Percentiles rank a stretch among this genome's conserved stretches.
phyloP scores from a whole-genome alignment of 306 rosid species.

The Medicago ruthenica region DNA sequence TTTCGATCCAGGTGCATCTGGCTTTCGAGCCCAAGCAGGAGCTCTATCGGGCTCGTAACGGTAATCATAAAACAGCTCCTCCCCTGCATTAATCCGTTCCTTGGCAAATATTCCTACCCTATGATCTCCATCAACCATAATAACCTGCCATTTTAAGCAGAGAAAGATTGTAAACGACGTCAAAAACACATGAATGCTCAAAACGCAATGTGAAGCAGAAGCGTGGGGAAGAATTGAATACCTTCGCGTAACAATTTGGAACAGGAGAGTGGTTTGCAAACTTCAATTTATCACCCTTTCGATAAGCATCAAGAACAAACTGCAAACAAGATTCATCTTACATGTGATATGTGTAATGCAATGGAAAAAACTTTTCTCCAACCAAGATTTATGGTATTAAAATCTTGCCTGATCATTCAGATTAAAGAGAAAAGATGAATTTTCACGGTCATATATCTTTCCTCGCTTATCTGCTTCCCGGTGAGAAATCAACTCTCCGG shows the following conservation, averaged over 20 bases:
- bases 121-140: constrained; percentile 99
- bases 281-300: constrained; percentile 97
- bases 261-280: constrained; percentile 98
- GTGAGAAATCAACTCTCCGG: constrained; percentile 96
- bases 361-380: not conserved
- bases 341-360: not conserved
- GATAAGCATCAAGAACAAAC: constrained; percentile 98
- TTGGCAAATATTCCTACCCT: constrained; percentile 98
- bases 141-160: constrained; percentile 67
- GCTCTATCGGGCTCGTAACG: constrained; percentile 98
- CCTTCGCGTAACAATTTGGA: constrained; percentile 99
- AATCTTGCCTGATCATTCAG: constrained; percentile 92
- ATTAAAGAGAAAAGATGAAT: constrained; percentile 97
- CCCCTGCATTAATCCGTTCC: constrained; percentile 91
- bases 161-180: not conserved
- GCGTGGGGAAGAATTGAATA: constrained; percentile 39
- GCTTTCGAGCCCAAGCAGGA: constrained; percentile 98
- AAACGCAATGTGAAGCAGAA: constrained; percentile 27
- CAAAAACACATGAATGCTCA: not conserved
- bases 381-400: not conserved
- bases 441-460: constrained; percentile 98
- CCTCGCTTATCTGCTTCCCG: constrained; percentile 99
- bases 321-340: constrained; percentile 48
- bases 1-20: constrained; percentile 82
- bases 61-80: constrained; percentile 97